A percentile compares a stretch with the other conserved stretches of the same genome.
phyloP scores from a whole-genome alignment of 2,329 filamentous ascomycete genomes.

The Cordyceps tenuipes region DNA sequence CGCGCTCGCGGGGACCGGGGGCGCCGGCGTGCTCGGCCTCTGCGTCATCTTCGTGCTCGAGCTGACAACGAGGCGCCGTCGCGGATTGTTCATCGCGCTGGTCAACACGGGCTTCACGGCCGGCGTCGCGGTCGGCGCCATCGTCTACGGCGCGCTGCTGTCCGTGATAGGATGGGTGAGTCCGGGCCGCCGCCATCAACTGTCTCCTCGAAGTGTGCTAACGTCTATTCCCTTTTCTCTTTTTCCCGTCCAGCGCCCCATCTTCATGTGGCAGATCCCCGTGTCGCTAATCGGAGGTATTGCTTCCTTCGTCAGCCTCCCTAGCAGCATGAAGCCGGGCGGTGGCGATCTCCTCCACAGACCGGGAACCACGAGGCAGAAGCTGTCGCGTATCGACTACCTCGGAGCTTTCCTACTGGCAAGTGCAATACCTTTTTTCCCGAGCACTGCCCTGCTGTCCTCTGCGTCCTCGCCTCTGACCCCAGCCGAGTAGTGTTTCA shows the following conservation, averaged over 20 bases:
- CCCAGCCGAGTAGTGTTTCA: slow-evolving; percentile 37
- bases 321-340: slow-evolving; percentile 24
- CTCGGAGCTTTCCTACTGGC: slow-evolving; percentile 60
- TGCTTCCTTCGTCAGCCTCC: slow-evolving; percentile 58
- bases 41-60: slow-evolving; percentile 71
- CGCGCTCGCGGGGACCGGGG: slow-evolving; percentile 59
- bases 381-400: slow-evolving; percentile 64
- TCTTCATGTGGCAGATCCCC: slow-evolving; percentile 68
- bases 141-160: slow-evolving; percentile 59
- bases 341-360: slow-evolving; percentile 7
- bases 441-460: too few species aligned
- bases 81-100: slow-evolving; percentile 66
- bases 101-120: slow-evolving; percentile 65
- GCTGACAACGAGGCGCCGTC: slow-evolving; percentile 54
- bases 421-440: slow-evolving; percentile 19
- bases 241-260: slow-evolving; percentile 42
- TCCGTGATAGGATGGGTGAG: slow-evolving; percentile 62
- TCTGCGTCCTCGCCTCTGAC: slow-evolving; percentile 13
- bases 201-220: too few species aligned
- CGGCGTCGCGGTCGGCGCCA: slow-evolving; percentile 63
- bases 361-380: slow-evolving; percentile 33
- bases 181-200: not conserved
- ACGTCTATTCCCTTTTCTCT: not conserved
- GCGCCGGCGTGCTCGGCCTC: slow-evolving; percentile 63
- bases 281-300: slow-evolving; percentile 52